Conservation (phyloP, 2,329 filamentous ascomycete species). For the Beauveria asiatica region DNA sequence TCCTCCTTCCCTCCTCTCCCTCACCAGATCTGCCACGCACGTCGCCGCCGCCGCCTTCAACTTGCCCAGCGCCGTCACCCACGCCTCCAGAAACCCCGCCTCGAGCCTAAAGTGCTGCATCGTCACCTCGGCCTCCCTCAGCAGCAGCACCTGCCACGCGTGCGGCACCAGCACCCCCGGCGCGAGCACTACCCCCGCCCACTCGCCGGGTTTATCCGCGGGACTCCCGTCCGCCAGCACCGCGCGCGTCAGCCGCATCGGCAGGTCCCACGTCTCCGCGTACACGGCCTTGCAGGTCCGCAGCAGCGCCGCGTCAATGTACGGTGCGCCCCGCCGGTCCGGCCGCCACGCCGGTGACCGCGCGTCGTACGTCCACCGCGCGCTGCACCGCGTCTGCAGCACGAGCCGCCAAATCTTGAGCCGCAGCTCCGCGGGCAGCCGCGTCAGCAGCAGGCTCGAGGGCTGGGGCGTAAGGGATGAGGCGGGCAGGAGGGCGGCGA, state of each 20-base stretch:
- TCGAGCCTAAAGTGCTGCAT: constrained; percentile 5
- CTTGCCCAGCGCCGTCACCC: constrained; percentile 4
- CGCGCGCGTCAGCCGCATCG: not conserved
- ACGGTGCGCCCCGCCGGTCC: constrained; percentile 4
- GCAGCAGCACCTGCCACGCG: constrained; percentile 9
- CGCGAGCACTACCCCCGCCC: constrained; percentile 3
- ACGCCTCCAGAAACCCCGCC: constrained; percentile 2
- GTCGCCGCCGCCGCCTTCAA: constrained; percentile 1
- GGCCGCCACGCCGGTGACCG: constrained; percentile 6
- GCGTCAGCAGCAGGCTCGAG: not conserved
- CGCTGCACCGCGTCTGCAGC: constrained; percentile 4
- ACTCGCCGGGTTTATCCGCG: constrained; percentile 4
- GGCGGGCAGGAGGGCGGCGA: not conserved
- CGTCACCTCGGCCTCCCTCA: constrained; percentile 1
- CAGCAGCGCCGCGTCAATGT: constrained; percentile 7
- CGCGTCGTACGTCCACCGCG: not conserved
- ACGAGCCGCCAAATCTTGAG: not conserved
- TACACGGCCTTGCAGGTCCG: constrained; percentile 4
- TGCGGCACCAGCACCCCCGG: constrained; percentile 9
- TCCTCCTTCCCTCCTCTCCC: not conserved
- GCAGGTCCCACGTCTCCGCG: constrained; percentile 7
- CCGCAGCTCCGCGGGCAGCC: constrained; percentile 1
- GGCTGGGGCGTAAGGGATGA: not conserved
- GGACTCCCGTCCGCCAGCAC: constrained; percentile 5
- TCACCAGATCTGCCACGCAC: constrained; percentile 4